Conservation (phyloP, 106 monocot genomes). For the Allium sativum region DNA sequence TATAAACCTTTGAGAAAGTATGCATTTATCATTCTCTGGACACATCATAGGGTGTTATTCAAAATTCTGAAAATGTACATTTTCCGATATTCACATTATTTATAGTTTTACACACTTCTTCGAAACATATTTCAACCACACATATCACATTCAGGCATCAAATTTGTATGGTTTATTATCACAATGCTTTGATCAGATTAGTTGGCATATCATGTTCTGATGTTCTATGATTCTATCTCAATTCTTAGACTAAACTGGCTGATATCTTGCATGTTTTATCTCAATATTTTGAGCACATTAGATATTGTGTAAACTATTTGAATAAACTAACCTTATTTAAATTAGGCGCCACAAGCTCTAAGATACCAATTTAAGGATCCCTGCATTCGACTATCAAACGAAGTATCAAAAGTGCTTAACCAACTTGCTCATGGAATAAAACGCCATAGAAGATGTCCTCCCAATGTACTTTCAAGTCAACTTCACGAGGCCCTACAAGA, state of each 20-base stretch:
- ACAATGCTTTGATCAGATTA: not conserved
- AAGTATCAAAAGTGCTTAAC: constrained; percentile 45
- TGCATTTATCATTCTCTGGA: not conserved
- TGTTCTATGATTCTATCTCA: not conserved
- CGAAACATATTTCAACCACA: no score
- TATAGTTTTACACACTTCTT: no score
- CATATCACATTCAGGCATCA: no score
- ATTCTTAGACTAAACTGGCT: not conserved
- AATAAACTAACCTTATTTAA: not conserved
- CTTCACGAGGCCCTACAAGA: constrained; percentile 14
- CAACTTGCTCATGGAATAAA: constrained; percentile 46
- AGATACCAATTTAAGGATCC: constrained; percentile 45
- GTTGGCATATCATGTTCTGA: not conserved
- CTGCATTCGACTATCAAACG: constrained; percentile 44
- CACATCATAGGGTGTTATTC: no score
- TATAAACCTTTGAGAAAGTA: not conserved
- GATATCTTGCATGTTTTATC: not conserved
- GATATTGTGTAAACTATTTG: not conserved
- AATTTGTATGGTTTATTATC: no score
- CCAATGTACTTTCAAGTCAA: constrained; percentile 8
- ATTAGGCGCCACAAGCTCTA: constrained; percentile 34
- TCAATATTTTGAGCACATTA: not conserved
- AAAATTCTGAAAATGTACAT: no score
- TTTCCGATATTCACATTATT: no score
- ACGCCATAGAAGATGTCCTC: constrained; percentile 20